Evolutionary conservation across 768 basidiomycete genomes (phyloP).

Genomic region (Kwoniella bestiolae): DNA sequence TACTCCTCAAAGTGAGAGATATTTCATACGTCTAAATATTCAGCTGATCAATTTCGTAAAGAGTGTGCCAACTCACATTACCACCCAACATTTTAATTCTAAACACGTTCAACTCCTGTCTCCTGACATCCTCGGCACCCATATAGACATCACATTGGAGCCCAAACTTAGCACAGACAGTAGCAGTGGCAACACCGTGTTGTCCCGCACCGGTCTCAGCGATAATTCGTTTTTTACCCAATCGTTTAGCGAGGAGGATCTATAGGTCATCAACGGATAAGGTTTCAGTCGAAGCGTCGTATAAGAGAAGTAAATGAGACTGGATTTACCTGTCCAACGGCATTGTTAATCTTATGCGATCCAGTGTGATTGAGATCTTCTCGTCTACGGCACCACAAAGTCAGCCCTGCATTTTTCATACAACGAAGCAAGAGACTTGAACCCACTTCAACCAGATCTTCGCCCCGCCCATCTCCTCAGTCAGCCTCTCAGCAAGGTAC

Average conservation of each 20-base stretch:
- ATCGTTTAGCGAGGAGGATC: slow-evolving; percentile 89
- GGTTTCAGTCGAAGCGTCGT: neutral
- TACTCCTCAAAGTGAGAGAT: too few species aligned
- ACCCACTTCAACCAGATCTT: slow-evolving; percentile 95
- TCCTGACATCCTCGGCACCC: slow-evolving; percentile 95
- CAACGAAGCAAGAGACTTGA: neutral
- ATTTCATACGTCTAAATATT: too few species aligned
- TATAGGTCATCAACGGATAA: slow-evolving; percentile 50
- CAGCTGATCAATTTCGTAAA: neutral
- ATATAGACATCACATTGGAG: slow-evolving; percentile 96
- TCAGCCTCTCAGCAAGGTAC: slow-evolving; percentile 88
- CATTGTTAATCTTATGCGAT: slow-evolving; percentile 99
- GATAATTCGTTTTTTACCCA: slow-evolving; percentile 96
- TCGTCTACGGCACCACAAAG: too few species aligned
- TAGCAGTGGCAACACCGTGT: slow-evolving; percentile 98
- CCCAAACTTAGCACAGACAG: slow-evolving; percentile 95
- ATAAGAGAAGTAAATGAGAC: neutral
- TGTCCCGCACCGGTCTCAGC: slow-evolving; percentile 99
- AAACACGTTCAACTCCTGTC: slow-evolving; percentile 97
- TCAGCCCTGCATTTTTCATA: too few species aligned
- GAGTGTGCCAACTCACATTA: slow-evolving; percentile 61
- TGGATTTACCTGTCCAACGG: slow-evolving; percentile 79
- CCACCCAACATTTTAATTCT: slow-evolving; percentile 96
- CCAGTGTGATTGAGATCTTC: slow-evolving; percentile 83
- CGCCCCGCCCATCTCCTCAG: slow-evolving; percentile 86